Evolutionary conservation across 1,139 yeast species (phyloP).

Genomic region (Candida albicans): DNA sequence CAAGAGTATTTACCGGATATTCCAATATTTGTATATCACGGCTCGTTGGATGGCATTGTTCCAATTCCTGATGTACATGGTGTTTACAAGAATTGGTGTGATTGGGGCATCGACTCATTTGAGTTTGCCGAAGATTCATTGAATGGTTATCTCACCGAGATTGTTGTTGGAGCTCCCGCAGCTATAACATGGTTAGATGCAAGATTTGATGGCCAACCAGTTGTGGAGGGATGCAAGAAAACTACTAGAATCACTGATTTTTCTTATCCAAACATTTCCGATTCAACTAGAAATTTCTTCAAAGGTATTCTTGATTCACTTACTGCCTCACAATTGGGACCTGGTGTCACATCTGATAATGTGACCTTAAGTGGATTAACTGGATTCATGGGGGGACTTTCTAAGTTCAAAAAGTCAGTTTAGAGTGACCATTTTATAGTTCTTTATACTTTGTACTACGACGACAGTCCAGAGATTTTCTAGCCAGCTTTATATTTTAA

Average conservation of each 20-base stretch:
- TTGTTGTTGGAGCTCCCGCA: conserved; percentile 28
- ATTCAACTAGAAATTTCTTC: conserved; percentile 6
- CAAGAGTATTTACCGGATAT: conserved; percentile 21
- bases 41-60: conserved; percentile 27
- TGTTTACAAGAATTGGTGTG: conserved; percentile 31
- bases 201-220: conserved; percentile 19
- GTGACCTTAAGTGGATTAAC: too few species aligned
- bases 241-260: conserved; percentile 24
- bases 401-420: too few species aligned
- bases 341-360: too few species aligned
- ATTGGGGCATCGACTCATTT: conserved; percentile 25
- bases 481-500: background rate
- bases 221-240: conserved; percentile 29
- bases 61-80: conserved; percentile 24
- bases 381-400: too few species aligned
- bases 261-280: conserved; percentile 20
- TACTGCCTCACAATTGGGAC: too few species aligned
- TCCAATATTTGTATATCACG: conserved; percentile 36
- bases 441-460: too few species aligned
- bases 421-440: too few species aligned
- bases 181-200: conserved; percentile 25
- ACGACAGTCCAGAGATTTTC: too few species aligned
- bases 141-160: conserved; percentile 28
- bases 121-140: conserved; percentile 25
- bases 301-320: background rate